Evolutionary conservation across 768 basidiomycete genomes (phyloP).

Genomic region (Piloderma croceum): DNA sequence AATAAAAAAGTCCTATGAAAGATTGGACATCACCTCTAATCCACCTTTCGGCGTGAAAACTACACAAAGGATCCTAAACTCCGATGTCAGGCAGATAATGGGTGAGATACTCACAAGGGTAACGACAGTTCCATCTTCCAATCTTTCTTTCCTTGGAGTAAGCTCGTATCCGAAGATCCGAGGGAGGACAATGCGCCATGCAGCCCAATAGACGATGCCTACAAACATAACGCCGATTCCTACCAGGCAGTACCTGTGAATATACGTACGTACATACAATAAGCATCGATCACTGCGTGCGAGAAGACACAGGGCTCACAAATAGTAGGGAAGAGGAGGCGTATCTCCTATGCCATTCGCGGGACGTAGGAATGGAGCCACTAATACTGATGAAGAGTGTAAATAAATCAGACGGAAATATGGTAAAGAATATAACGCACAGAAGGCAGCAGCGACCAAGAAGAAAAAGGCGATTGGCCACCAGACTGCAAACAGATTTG

Average conservation of each 20-base stretch:
- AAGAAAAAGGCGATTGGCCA: slow-evolving; percentile 51
- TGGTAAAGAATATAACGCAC: slow-evolving; percentile 26
- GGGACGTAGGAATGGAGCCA: slow-evolving; percentile 52
- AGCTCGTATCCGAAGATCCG: slow-evolving; percentile 43
- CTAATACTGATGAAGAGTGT: slow-evolving; percentile 33
- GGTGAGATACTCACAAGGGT: slow-evolving; percentile 36
- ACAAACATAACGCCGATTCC: slow-evolving; percentile 42
- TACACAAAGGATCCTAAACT: too few species aligned
- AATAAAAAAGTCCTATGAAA: too few species aligned
- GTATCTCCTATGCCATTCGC: slow-evolving; percentile 53
- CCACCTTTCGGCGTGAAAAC: too few species aligned
- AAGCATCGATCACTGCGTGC: neutral
- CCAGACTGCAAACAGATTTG: slow-evolving; percentile 36
- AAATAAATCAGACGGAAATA: neutral
- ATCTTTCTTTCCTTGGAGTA: slow-evolving; percentile 40
- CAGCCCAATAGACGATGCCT: slow-evolving; percentile 50
- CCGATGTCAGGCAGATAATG: neutral
- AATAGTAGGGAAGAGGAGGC: slow-evolving; percentile 54
- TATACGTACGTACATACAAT: too few species aligned
- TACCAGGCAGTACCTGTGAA: slow-evolving; percentile 48
- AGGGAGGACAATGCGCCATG: slow-evolving; percentile 47
- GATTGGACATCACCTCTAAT: too few species aligned
- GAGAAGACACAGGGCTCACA: slow-evolving; percentile 23
- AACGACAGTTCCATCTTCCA: slow-evolving; percentile 50
- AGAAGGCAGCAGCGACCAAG: slow-evolving; percentile 44